Conservation (phyloP, 208 protist species). For the Trichomonas gallinae region DNA sequence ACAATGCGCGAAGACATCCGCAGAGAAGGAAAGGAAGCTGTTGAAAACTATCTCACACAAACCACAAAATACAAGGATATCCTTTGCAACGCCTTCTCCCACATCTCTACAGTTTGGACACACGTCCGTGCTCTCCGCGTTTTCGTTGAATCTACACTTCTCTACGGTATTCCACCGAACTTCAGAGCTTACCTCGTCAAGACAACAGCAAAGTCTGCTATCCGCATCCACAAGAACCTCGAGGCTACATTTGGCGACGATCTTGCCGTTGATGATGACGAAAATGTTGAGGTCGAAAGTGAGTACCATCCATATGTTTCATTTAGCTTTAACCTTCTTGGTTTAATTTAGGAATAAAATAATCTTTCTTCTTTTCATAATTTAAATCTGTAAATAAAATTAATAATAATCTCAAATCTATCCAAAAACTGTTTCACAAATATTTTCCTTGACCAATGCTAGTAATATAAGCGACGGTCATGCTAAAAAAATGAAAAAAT, state of each 20-base stretch:
- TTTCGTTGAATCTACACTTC: slow-evolving; percentile 19
- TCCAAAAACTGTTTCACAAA: too few relatives aligned
- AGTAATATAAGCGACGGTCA: too few relatives aligned
- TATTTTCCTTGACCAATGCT: too few relatives aligned
- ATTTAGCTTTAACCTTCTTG: background rate
- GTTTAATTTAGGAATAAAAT: background rate
- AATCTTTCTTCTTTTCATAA: background rate
- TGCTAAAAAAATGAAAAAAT: too few relatives aligned
- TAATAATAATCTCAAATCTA: too few relatives aligned
- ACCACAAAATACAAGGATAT: background rate
- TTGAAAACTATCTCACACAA: background rate
- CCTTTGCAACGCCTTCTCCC: background rate
- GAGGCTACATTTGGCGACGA: background rate
- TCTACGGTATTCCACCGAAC: background rate
- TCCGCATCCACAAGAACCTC: background rate
- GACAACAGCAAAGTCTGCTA: background rate
- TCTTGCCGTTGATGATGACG: background rate
- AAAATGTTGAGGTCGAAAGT: background rate
- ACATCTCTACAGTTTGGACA: background rate
- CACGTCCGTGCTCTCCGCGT: background rate
- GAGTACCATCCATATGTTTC: slow-evolving; percentile 2
- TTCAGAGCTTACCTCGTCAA: background rate
- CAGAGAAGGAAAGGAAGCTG: background rate
- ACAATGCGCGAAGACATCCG: background rate
- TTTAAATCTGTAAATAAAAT: too few relatives aligned